Percentiles rank a stretch among this genome's conserved stretches.
These are phyloP conservation scores for Claviceps arundinis DNA, from an alignment of 2,329 filamentous ascomycete genomes.

Conservation along the genomic window DNA sequence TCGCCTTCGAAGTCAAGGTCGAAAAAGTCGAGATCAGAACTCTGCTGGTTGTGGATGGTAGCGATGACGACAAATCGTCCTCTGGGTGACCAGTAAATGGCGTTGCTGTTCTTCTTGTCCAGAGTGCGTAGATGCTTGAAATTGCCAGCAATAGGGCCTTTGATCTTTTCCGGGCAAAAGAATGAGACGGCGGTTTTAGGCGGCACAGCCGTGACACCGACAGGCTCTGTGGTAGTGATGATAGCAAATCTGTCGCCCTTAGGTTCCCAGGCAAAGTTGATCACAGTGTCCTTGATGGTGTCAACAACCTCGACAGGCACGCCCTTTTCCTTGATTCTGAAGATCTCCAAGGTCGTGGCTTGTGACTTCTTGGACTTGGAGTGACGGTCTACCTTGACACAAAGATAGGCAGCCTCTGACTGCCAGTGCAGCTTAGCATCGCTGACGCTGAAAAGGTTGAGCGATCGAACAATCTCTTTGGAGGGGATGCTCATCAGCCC, in stretches of 20 bases:
- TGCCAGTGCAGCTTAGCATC: constrained; percentile 99
- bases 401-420: constrained; percentile 83
- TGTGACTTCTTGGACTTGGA: constrained; percentile 98
- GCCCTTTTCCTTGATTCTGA: constrained; percentile 93
- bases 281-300: constrained; percentile 93
- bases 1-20: constrained; percentile 97
- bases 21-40: constrained; percentile 93
- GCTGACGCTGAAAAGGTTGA: constrained; percentile 95
- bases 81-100: constrained; percentile 96
- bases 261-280: constrained; percentile 99
- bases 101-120: constrained; percentile 99
- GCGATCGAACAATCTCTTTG: constrained; percentile 83
- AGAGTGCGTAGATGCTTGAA: constrained; percentile 92
- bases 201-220: constrained; percentile 63
- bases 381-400: constrained; percentile 96
- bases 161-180: constrained; percentile 92
- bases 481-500: constrained; percentile 91
- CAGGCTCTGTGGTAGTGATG: constrained; percentile 83
- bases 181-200: constrained; percentile 93
- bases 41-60: constrained; percentile 83
- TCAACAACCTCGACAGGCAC: constrained; percentile 97
- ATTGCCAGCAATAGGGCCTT: constrained; percentile 69
- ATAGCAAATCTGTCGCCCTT: constrained; percentile 96
- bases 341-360: constrained; percentile 95
- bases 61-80: constrained; percentile 92